Percentiles rank a stretch among this genome's conserved stretches.
Evolutionary conservation across 352 stramenopile genomes (phyloP).

Genomic region (Phytophthora nicotianae): DNA sequence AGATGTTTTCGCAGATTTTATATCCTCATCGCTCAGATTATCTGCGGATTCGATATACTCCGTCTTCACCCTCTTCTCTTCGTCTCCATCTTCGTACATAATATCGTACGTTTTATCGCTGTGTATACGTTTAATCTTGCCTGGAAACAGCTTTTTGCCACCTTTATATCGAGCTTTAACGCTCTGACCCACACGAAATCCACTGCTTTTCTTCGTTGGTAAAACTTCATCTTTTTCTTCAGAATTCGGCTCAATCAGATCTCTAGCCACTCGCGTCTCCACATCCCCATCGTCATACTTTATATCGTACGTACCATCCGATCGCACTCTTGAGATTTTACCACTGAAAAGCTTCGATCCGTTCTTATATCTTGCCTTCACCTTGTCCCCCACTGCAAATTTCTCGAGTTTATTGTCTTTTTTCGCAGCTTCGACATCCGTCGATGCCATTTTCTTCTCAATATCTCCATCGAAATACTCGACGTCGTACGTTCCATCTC

Average conservation of each 20-base stretch:
- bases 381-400: constrained; percentile 39
- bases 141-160: constrained; percentile 48
- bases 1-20: not conserved
- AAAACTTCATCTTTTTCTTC: constrained; percentile 7
- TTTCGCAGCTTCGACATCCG: constrained; percentile 19
- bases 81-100: constrained; percentile 69
- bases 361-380: constrained; percentile 50
- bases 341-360: constrained; percentile 48
- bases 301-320: constrained; percentile 75
- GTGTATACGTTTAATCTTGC: constrained; percentile 54
- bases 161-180: constrained; percentile 59
- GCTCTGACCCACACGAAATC: constrained; percentile 34
- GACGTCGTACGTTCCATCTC: constrained; percentile 68
- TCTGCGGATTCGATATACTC: constrained; percentile 31
- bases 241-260: constrained; percentile 23
- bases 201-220: constrained; percentile 17
- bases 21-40: constrained; percentile 19
- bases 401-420: constrained; percentile 19
- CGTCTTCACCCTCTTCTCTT: constrained; percentile 44
- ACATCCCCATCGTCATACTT: constrained; percentile 65
- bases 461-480: constrained; percentile 66
- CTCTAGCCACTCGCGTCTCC: constrained; percentile 36
- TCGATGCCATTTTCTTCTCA: constrained; percentile 35
- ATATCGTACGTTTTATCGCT: constrained; percentile 70
- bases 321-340: constrained; percentile 42